Conservation (phyloP, 140 eudicot species). For the Bidens hawaiensis region DNA sequence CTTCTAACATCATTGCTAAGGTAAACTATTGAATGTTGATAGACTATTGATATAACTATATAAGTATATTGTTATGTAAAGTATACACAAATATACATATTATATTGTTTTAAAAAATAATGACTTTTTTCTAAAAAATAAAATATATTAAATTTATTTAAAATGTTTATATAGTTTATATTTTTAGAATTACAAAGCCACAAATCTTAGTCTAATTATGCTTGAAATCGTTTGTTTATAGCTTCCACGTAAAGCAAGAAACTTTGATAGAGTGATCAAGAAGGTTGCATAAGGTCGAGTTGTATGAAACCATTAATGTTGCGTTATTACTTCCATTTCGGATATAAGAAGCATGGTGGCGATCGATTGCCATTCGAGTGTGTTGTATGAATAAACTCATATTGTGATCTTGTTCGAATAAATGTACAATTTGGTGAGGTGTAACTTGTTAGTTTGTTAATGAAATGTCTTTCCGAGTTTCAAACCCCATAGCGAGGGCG, state of each 20-base stretch:
- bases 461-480: too few species aligned
- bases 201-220: background rate
- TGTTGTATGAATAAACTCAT: background rate
- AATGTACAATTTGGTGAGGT: background rate
- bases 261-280: background rate
- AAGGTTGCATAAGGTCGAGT: background rate
- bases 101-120: too few species aligned
- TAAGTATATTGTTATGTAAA: too few species aligned
- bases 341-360: background rate
- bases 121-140: too few species aligned
- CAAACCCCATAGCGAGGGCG: too few species aligned
- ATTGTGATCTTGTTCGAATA: background rate
- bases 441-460: background rate
- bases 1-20: conserved; percentile 13
- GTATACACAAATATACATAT: too few species aligned
- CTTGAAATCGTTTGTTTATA: conserved; percentile 6
- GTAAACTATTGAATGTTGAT: background rate
- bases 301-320: background rate
- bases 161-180: too few species aligned
- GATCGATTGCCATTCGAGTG: too few species aligned
- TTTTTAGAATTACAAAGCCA: too few species aligned
- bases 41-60: too few species aligned
- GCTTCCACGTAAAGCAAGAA: background rate
- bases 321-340: background rate
- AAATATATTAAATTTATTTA: too few species aligned